A percentile compares a stretch with the other conserved stretches of the same genome.
phyloP scores from a whole-genome alignment of 2,329 filamentous ascomycete genomes.

The Ophiostoma quercus region DNA sequence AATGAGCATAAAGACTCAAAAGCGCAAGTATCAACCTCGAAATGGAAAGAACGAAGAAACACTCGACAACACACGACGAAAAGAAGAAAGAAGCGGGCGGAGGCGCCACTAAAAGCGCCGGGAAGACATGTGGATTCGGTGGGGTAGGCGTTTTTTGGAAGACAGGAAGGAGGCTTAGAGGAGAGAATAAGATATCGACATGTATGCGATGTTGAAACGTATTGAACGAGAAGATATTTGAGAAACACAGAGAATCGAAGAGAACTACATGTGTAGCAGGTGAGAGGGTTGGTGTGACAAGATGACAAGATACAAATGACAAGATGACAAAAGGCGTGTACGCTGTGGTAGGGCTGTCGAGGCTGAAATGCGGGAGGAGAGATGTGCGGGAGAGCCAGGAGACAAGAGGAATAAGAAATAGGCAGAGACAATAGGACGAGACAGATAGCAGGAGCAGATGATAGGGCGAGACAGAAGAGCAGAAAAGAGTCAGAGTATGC shows the following conservation, averaged over 20 bases:
- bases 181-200: neutral
- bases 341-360: slow-evolving; percentile 4
- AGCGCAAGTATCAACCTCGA: neutral
- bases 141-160: neutral
- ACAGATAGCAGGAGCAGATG: neutral
- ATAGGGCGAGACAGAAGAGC: neutral
- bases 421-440: neutral
- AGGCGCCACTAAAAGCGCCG: neutral
- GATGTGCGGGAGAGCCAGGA: neutral
- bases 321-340: neutral
- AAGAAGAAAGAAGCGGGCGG: neutral
- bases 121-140: neutral
- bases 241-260: neutral
- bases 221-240: neutral
- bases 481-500: slow-evolving; percentile 5
- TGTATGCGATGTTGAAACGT: neutral
- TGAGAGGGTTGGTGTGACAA: neutral
- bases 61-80: neutral
- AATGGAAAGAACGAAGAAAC: neutral
- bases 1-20: neutral
- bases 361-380: neutral
- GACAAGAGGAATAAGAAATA: neutral
- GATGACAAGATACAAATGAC: neutral
- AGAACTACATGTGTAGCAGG: neutral
- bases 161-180: neutral